phyloP scores from a whole-genome alignment of 257 asterid genomes.

The Forsythia viridissima region DNA sequence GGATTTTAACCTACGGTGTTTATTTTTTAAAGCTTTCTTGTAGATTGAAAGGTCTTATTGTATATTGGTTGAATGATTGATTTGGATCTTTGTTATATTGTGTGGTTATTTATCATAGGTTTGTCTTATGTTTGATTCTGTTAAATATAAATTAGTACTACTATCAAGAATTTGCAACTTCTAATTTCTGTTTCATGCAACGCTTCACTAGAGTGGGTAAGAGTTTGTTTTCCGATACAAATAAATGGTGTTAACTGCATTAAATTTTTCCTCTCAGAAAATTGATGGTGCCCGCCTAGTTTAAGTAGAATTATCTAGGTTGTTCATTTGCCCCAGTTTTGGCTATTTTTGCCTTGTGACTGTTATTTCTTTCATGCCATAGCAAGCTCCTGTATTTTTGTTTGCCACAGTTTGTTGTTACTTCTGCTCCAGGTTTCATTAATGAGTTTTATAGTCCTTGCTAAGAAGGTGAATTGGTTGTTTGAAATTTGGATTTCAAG shows the following conservation, averaged over 20 bases:
- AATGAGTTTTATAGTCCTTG: not conserved
- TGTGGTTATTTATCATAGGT: not conserved
- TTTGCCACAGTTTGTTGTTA: not conserved
- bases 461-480: not conserved
- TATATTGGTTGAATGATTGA: not conserved
- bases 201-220: not conserved
- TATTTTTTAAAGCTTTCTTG: not conserved
- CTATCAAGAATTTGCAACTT: not conserved
- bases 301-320: not conserved
- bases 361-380: no score
- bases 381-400: not conserved
- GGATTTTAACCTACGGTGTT: not conserved
- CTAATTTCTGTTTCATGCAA: not conserved
- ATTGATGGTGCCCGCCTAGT: no score
- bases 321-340: not conserved
- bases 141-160: not conserved
- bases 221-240: no score
- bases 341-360: not conserved
- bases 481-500: slow-evolving; percentile 43
- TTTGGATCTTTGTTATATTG: not conserved
- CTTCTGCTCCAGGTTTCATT: not conserved
- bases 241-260: no score
- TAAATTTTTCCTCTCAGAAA: no score
- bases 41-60: not conserved
- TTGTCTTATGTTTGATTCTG: not conserved